phyloP scores from a whole-genome alignment of 331 rosid species.

The Dryas integrifolia region DNA sequence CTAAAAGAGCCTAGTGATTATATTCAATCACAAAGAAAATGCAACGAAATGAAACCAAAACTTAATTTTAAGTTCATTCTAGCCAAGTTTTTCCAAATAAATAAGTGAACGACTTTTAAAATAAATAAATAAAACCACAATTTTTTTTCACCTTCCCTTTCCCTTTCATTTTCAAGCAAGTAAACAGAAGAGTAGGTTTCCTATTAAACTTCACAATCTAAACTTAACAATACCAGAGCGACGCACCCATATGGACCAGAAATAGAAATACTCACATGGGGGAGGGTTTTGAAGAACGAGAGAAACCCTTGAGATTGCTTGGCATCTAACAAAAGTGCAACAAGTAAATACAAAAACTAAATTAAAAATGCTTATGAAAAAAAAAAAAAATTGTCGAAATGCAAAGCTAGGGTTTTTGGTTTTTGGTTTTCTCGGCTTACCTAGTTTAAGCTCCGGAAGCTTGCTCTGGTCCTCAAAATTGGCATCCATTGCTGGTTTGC shows the following conservation, averaged over 20 bases:
- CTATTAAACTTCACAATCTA: not conserved
- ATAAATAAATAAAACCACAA: not conserved
- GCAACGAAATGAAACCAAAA: not conserved
- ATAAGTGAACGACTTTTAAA: too few species aligned
- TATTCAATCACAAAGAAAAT: not conserved
- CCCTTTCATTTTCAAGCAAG: conserved; percentile 6
- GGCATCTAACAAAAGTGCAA: conserved; percentile 53
- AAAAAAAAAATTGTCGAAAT: not conserved
- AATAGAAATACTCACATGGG: conserved; percentile 49
- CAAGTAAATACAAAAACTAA: conserved; percentile 1
- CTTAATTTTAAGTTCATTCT: not conserved
- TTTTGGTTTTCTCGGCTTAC: conserved; percentile 28
- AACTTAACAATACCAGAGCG: not conserved
- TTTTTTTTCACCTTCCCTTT: conserved; percentile 3
- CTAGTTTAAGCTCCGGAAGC: conserved; percentile 91
- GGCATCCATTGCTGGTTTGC: conserved; percentile 48
- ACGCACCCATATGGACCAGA: not conserved
- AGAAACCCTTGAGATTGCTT: conserved; percentile 97
- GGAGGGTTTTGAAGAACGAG: conserved; percentile 81
- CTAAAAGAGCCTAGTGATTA: too few species aligned
- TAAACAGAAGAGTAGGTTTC: conserved; percentile 7
- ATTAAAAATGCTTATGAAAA: not conserved
- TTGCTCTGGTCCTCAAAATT: conserved; percentile 54
- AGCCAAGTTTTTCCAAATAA: not conserved
- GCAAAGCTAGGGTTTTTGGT: conserved; percentile 13